These are phyloP conservation scores for Triangularia verruculosa DNA, from an alignment of 2,329 filamentous ascomycete genomes.

Conservation along the genomic window DNA sequence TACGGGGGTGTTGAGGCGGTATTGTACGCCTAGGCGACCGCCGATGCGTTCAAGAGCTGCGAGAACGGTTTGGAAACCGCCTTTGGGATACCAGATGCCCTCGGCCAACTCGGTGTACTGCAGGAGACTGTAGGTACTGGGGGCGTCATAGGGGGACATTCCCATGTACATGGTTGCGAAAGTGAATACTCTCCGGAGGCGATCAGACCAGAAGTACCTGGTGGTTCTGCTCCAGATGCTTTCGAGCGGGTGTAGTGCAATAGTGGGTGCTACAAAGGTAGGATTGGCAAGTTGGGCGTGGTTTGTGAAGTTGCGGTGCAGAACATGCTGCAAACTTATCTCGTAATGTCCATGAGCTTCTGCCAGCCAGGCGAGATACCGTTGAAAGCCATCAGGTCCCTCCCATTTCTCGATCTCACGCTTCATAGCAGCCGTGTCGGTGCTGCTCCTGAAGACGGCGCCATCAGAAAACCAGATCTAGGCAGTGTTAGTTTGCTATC, in stretches of 20 bases:
- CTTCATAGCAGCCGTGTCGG: constrained; percentile 70
- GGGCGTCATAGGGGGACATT: constrained; percentile 74
- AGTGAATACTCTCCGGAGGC: constrained; percentile 67
- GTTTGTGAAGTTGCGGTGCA: constrained; percentile 64
- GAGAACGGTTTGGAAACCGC: constrained; percentile 66
- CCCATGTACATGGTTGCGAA: constrained; percentile 84
- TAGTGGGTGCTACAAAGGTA: constrained; percentile 55
- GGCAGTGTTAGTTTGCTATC: neutral
- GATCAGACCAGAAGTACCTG: constrained; percentile 67
- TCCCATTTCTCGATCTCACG: constrained; percentile 69
- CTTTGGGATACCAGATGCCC: constrained; percentile 72
- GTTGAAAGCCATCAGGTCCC: constrained; percentile 65
- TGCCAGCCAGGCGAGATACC: constrained; percentile 64
- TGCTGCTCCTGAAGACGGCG: constrained; percentile 59
- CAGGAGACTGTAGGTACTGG: constrained; percentile 68
- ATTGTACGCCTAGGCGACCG: constrained; percentile 58
- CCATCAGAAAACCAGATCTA: constrained; percentile 67
- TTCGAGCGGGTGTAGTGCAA: constrained; percentile 67
- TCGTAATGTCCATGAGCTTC: constrained; percentile 71
- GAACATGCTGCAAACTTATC: constrained; percentile 61
- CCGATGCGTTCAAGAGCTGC: constrained; percentile 63
- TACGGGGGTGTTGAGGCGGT: constrained; percentile 58
- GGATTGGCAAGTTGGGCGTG: constrained; percentile 55
- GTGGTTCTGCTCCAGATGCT: constrained; percentile 64
- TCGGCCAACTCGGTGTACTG: constrained; percentile 75